These are phyloP conservation scores for Colletotrichum musicola DNA, from an alignment of 2,329 filamentous ascomycete genomes.

Conservation along the genomic window DNA sequence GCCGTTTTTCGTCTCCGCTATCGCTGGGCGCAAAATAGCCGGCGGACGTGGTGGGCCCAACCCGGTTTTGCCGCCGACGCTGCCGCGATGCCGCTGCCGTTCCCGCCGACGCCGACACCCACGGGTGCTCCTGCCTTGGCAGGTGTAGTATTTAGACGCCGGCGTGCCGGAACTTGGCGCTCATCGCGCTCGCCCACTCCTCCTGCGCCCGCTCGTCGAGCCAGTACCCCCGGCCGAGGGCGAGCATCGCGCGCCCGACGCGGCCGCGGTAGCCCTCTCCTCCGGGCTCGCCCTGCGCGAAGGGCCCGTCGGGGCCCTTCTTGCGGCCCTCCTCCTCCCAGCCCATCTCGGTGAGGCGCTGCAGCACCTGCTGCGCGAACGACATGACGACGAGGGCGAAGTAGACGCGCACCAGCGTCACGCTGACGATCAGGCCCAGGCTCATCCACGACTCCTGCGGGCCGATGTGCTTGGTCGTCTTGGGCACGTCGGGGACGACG, in stretches of 20 bases:
- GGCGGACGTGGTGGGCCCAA: background rate
- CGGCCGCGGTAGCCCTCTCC: constrained; percentile 84
- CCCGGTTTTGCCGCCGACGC: constrained; percentile 32
- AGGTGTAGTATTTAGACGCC: constrained; percentile 14
- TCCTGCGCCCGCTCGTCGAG: constrained; percentile 75
- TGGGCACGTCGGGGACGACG: constrained; percentile 37
- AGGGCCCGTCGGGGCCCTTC: constrained; percentile 67
- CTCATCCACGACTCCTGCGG: constrained; percentile 77
- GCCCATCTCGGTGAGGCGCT: constrained; percentile 47
- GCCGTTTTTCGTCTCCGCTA: constrained; percentile 15
- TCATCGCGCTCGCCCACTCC: constrained; percentile 78
- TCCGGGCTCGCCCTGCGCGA: constrained; percentile 76
- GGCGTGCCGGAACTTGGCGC: constrained; percentile 38
- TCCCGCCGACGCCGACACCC: constrained; percentile 34
- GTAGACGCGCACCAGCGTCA: constrained; percentile 85
- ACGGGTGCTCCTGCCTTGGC: background rate
- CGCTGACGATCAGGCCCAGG: constrained; percentile 78
- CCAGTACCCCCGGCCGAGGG: constrained; percentile 83
- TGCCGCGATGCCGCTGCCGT: constrained; percentile 17
- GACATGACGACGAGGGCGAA: constrained; percentile 87
- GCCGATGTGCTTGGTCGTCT: constrained; percentile 40
- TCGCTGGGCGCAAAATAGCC: constrained; percentile 15
- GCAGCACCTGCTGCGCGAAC: constrained; percentile 82
- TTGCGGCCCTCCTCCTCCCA: constrained; percentile 46
- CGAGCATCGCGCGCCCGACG: constrained; percentile 83